phyloP scores from a whole-genome alignment of 164 flowering plant species.

The Magnolia officinalis region DNA sequence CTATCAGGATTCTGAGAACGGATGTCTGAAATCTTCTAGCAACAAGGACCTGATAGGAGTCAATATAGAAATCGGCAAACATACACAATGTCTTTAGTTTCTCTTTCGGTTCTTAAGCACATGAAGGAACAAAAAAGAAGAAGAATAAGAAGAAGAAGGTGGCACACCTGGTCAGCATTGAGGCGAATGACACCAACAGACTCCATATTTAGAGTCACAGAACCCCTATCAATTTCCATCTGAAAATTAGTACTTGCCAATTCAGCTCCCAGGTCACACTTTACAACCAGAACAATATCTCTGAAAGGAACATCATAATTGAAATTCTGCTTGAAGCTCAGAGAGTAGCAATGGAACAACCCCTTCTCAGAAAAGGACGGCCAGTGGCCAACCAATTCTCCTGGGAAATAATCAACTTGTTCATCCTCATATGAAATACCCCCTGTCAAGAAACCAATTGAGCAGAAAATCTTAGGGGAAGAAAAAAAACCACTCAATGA shows the following conservation, averaged over 20 bases:
- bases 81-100: not conserved
- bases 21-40: slow-evolving; percentile 60
- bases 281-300: slow-evolving; percentile 45
- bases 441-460: slow-evolving; percentile 29
- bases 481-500: not conserved
- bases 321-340: slow-evolving; percentile 40
- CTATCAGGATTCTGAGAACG: slow-evolving; percentile 48
- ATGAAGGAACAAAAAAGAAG: not conserved
- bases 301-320: slow-evolving; percentile 33
- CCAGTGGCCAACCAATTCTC: slow-evolving; percentile 40
- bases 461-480: not conserved
- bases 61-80: not conserved
- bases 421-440: slow-evolving; percentile 33
- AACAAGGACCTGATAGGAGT: slow-evolving; percentile 42
- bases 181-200: slow-evolving; percentile 41
- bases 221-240: slow-evolving; percentile 41
- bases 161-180: slow-evolving; percentile 40
- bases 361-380: slow-evolving; percentile 8
- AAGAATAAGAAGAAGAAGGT: not conserved
- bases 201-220: slow-evolving; percentile 32
- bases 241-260: slow-evolving; percentile 28
- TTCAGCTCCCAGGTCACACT: slow-evolving; percentile 42
- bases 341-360: slow-evolving; percentile 49
- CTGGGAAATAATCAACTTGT: slow-evolving; percentile 49
- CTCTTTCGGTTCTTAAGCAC: not conserved